These are phyloP conservation scores for Neurospora sp. DNA, from an alignment of 495 filamentous ascomycete species.

Conservation along the genomic window DNA sequence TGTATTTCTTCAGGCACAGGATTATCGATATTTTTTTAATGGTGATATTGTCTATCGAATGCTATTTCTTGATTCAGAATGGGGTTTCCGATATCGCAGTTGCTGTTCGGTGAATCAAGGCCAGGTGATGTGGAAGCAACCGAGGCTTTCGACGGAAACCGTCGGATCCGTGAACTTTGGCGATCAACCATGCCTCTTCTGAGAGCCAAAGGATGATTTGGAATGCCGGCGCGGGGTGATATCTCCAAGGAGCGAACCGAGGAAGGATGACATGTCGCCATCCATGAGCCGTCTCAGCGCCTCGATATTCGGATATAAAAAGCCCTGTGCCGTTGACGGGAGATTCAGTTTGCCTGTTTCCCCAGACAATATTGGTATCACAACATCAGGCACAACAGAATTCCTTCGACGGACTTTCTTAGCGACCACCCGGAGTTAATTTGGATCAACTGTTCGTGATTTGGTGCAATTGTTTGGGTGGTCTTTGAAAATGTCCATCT, in stretches of 20 bases:
- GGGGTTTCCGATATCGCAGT: background rate
- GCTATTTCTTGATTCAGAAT: background rate
- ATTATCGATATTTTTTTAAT: background rate
- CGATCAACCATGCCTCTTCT: background rate
- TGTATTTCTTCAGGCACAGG: background rate
- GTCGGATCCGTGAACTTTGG: background rate
- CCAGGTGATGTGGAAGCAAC: background rate
- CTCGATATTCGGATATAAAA: background rate
- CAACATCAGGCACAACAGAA: background rate
- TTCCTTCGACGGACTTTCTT: background rate
- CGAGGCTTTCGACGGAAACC: background rate
- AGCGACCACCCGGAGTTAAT: background rate
- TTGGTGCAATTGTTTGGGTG: background rate
- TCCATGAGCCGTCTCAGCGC: background rate
- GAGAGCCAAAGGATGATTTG: background rate
- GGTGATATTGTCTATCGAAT: background rate
- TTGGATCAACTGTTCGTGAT: background rate
- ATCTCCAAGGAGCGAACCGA: background rate
- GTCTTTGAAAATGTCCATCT: background rate
- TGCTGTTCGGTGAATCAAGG: background rate
- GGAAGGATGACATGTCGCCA: background rate
- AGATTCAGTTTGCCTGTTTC: background rate
- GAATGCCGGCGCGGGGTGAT: background rate
- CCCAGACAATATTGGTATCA: background rate
- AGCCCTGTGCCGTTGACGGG: background rate